Conservation (phyloP, 495 filamentous ascomycete genomes). For the Aspergillus nanangensis region DNA sequence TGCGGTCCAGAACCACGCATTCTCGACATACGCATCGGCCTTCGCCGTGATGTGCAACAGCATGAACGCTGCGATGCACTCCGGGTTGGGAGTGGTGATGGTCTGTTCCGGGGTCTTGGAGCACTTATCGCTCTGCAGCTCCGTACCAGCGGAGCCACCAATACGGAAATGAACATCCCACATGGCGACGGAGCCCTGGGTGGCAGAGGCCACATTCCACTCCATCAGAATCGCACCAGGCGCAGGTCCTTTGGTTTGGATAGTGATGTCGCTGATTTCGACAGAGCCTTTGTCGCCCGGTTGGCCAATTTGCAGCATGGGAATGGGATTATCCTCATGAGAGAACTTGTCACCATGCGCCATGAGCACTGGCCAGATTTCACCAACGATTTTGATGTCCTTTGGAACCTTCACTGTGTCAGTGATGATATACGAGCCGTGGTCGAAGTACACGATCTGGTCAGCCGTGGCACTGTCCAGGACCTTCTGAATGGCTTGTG, state of each 20-base stretch:
- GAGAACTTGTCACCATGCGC: slow-evolving; percentile 69
- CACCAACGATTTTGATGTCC: slow-evolving; percentile 68
- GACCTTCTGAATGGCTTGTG: slow-evolving; percentile 62
- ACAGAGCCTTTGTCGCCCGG: slow-evolving; percentile 72
- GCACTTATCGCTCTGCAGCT: slow-evolving; percentile 73
- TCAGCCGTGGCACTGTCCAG: slow-evolving; percentile 54
- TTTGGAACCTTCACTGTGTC: slow-evolving; percentile 76
- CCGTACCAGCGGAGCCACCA: slow-evolving; percentile 75
- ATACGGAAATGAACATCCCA: slow-evolving; percentile 92
- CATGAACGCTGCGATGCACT: slow-evolving; percentile 74
- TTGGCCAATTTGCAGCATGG: slow-evolving; percentile 66
- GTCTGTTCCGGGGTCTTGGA: slow-evolving; percentile 54
- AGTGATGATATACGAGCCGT: slow-evolving; percentile 83
- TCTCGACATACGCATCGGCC: slow-evolving; percentile 78
- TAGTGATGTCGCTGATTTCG: slow-evolving; percentile 75
- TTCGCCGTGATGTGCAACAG: slow-evolving; percentile 72
- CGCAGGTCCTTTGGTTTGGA: slow-evolving; percentile 59
- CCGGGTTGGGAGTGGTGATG: slow-evolving; percentile 44
- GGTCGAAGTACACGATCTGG: slow-evolving; percentile 86
- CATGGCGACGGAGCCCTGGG: slow-evolving; percentile 69
- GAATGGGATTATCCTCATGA: slow-evolving; percentile 61
- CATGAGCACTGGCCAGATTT: slow-evolving; percentile 88
- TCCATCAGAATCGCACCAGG: slow-evolving; percentile 87
- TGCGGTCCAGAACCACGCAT: slow-evolving; percentile 92
- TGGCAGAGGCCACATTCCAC: slow-evolving; percentile 73